Base-by-base conservation (phyloP, 2,329 filamentous ascomycete genomes). In the Scedosporium aurantiacum region DNA sequence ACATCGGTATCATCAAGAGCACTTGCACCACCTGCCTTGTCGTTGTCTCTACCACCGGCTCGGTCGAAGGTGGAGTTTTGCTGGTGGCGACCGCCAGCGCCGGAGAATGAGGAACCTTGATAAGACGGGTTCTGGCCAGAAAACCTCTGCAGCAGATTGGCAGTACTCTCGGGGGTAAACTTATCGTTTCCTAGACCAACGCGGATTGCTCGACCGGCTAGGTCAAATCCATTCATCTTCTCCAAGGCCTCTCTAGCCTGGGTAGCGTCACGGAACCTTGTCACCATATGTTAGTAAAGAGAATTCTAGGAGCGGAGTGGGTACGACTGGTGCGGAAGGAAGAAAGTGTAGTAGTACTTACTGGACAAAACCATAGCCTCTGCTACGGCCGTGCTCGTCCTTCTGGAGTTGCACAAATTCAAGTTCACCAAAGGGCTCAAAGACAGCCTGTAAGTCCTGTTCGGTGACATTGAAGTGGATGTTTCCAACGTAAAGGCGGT, bases 181-280 rank as follows among this genome's bases (percentile, higher is more conserved):
- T 97, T 97, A 89, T 99, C 94, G 80, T 97, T 99, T 77, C 94
- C 94, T 79, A 99, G 90, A 76, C 94, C 94, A 75, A 99, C 95
- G 73, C 94, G 91, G 74, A 99, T 97, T 66, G 92, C 91, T 73
- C 94, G 92, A 76, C 92, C 92, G 70, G 94, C 94, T 68, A 99
- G 86, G 77, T 97, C 94, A 78, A 97, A 99, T 66, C 93, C 92
- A 76, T 99, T 99, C 93, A 99, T 97, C 78, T 97, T 96, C 75
- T 97, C 91, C 66, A 99, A 81, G 64, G 94, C 95, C 74, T 96
- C 90, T 72, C 93, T 90, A 71, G 94, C 94, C 75, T 97, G 87
- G 66, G 85, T 85, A 63, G 93, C 91, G 71, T 97, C 90, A 70
- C 88, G 87, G 76, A 95, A 97, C 72, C 91, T 96, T 64, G 3